Percentiles rank a stretch among this genome's conserved stretches.
Evolutionary conservation across 2,329 filamentous ascomycete genomes (phyloP).

Genomic region (Botrytis deweyae): DNA sequence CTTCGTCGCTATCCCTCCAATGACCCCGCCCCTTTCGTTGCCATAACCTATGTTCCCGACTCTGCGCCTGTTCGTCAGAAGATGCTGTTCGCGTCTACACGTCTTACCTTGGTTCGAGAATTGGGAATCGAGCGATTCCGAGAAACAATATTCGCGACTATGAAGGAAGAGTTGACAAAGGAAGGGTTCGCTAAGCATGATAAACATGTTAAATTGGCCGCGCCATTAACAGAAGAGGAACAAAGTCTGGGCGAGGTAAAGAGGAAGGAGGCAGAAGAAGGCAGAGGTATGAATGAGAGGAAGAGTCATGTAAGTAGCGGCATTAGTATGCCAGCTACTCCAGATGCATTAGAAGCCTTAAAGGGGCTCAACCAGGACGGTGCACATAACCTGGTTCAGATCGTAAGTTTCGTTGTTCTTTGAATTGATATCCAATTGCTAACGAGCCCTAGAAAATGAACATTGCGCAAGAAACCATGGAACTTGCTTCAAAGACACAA

Average conservation of each 20-base stretch:
- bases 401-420: constrained; percentile 51
- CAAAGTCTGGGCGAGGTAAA: constrained; percentile 68
- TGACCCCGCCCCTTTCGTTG: constrained; percentile 52
- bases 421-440: background rate
- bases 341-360: constrained; percentile 65
- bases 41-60: constrained; percentile 78
- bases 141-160: constrained; percentile 72
- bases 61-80: constrained; percentile 77
- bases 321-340: constrained; percentile 52
- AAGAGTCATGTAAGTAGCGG: constrained; percentile 48
- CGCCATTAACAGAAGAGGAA: constrained; percentile 79
- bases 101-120: constrained; percentile 72
- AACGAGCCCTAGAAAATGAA: constrained; percentile 63
- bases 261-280: constrained; percentile 71
- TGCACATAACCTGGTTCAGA: constrained; percentile 56
- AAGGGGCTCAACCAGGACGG: constrained; percentile 53
- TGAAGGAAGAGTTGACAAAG: constrained; percentile 64
- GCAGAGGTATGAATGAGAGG: constrained; percentile 61
- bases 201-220: constrained; percentile 60
- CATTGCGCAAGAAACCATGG: constrained; percentile 64
- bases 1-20: constrained; percentile 65
- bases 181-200: constrained; percentile 73
- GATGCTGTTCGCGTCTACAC: constrained; percentile 80
- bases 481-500: constrained; percentile 56
- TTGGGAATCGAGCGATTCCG: constrained; percentile 76